Evolutionary conservation across 768 basidiomycete species (phyloP).

Genomic region (Agaricus sinodeliciosus): DNA sequence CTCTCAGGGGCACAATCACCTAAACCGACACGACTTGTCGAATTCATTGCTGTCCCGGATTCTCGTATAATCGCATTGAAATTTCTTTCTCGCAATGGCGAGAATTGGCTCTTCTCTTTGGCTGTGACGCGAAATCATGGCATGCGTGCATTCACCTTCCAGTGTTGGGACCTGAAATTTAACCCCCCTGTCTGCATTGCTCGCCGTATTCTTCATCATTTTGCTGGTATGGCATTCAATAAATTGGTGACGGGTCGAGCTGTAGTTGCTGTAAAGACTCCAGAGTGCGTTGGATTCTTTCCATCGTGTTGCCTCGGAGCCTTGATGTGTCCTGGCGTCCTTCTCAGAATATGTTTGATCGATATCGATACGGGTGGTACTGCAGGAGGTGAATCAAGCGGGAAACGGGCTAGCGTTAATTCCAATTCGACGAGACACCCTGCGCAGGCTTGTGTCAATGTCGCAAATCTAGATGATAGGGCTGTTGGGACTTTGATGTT

Average conservation of each 20-base stretch:
- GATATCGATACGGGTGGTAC: neutral
- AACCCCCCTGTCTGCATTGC: constrained; percentile 36
- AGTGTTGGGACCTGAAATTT: constrained; percentile 49
- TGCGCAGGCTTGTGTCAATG: constrained; percentile 8
- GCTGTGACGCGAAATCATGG: constrained; percentile 17
- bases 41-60: constrained; percentile 12
- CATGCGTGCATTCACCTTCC: constrained; percentile 29
- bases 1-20: constrained; percentile 27
- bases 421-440: neutral
- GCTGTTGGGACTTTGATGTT: constrained; percentile 2
- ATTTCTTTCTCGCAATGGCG: constrained; percentile 37
- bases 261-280: constrained; percentile 35
- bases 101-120: constrained; percentile 43
- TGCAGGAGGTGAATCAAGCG: neutral
- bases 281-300: constrained; percentile 25
- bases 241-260: constrained; percentile 24
- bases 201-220: constrained; percentile 25
- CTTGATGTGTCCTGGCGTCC: constrained; percentile 3
- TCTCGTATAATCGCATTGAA: constrained; percentile 37
- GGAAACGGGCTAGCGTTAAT: neutral
- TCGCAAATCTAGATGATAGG: constrained; percentile 5
- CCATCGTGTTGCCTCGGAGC: neutral
- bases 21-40: constrained; percentile 14
- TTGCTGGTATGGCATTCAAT: constrained; percentile 43
- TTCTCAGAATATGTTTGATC: constrained; percentile 8